These are phyloP conservation scores for Deinandra increscens DNA, from an alignment of 129 eudicot genomes.

Conservation along the genomic window DNA sequence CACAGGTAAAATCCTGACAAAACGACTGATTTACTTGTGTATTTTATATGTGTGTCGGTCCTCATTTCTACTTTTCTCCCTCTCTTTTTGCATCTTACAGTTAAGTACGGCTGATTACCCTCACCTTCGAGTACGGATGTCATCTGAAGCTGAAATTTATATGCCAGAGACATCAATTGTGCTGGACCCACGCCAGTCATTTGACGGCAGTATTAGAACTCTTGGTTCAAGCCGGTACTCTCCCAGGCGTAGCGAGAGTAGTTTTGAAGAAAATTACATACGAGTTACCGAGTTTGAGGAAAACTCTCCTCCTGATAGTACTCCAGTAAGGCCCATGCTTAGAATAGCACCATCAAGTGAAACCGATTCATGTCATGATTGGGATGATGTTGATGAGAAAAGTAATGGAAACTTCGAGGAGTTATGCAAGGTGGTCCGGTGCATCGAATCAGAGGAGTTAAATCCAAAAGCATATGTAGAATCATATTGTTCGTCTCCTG, in stretches of 20 bases:
- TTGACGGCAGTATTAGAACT: constrained; percentile 39
- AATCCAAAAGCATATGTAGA: constrained; percentile 21
- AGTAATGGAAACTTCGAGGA: constrained; percentile 50
- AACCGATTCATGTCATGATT: constrained; percentile 44
- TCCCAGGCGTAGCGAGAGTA: constrained; percentile 49
- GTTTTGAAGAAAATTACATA: constrained; percentile 55
- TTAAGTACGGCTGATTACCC: constrained; percentile 54
- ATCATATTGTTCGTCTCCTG: constrained; percentile 35
- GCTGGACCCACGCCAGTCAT: constrained; percentile 44
- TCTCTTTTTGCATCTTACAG: constrained; percentile 38
- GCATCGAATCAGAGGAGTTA: constrained; percentile 55
- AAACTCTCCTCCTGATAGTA: constrained; percentile 26
- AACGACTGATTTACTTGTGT: neutral
- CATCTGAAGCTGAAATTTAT: constrained; percentile 41
- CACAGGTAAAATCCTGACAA: constrained; percentile 43
- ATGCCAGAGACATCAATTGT: constrained; percentile 32
- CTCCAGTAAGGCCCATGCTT: constrained; percentile 45
- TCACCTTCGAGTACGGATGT: constrained; percentile 48
- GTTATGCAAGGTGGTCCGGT: constrained; percentile 73
- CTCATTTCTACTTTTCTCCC: constrained; percentile 9
- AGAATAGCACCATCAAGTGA: constrained; percentile 47
- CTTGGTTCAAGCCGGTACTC: constrained; percentile 49
- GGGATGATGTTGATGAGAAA: constrained; percentile 55
- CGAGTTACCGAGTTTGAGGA: constrained; percentile 53
- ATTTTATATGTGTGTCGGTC: neutral